phyloP scores from a whole-genome alignment of 371 early-diverging fungal genomes.

The Mortierella polycephala region DNA sequence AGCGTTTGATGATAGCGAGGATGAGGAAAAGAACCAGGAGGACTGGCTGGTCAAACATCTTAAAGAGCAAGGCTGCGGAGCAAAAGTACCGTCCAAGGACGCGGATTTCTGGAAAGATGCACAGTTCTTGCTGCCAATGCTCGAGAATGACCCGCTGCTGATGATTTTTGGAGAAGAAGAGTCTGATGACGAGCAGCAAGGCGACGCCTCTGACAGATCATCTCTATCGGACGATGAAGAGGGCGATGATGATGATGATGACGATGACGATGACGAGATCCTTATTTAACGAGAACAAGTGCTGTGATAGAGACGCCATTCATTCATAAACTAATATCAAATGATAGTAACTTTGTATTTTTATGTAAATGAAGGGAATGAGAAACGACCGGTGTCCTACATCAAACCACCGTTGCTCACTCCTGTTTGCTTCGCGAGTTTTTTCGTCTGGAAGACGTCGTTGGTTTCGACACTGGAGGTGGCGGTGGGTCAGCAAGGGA shows the following conservation, averaged over 20 bases:
- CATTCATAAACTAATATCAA: neutral
- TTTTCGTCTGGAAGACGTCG: constrained; percentile 7
- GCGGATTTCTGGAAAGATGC: constrained; percentile 82
- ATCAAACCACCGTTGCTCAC: neutral
- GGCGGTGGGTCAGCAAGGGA: constrained; percentile 65
- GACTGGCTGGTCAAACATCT: constrained; percentile 59
- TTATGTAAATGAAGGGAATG: neutral
- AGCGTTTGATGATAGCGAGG: constrained; percentile 63
- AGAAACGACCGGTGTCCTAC: no score
- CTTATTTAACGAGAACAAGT: constrained; percentile 1
- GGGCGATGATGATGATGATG: constrained; percentile 21
- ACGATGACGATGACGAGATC: constrained; percentile 39
- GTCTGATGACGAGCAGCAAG: constrained; percentile 54
- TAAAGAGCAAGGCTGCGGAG: constrained; percentile 40
- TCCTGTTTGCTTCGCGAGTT: constrained; percentile 23
- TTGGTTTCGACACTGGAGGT: constrained; percentile 42
- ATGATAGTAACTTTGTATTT: neutral
- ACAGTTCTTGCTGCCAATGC: constrained; percentile 81
- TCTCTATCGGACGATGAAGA: constrained; percentile 32
- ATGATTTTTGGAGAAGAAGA: constrained; percentile 80
- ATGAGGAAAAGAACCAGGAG: constrained; percentile 59
- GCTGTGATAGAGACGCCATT: neutral
- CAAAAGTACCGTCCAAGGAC: constrained; percentile 58
- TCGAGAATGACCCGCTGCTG: constrained; percentile 90
- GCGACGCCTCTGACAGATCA: constrained; percentile 23